Evolutionary conservation across 163 green algal species (phyloP), one percentile per base, ranked within the genome.

Genomic region (Chlamydomonas reinhardtii): DNA sequence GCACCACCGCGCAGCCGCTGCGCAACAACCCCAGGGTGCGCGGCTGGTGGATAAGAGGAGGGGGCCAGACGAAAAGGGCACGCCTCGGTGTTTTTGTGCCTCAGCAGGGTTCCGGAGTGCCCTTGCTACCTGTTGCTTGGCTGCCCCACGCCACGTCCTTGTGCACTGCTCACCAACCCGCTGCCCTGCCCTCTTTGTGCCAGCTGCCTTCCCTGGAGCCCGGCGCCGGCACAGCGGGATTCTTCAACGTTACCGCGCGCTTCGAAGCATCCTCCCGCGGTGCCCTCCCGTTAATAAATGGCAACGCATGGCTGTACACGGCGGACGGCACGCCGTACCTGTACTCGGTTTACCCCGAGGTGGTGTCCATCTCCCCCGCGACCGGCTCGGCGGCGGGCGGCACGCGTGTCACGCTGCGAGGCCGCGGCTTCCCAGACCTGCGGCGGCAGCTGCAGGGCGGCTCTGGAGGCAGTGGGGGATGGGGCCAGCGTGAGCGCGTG

Each of bases 321-420:
- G 25, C 76, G 15, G 56, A 83, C 27, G 76, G 76, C 32, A 29
- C 37, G 76, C 76, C 76, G 76, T 83, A 83, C 76, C 65, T 83
- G 76, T 83, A 83, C 76, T 64, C 31, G 9, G 31, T 34, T 37
- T 83, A 83, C 61, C 35, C 62, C 5, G 52, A 69, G n/a, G 52
- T 79, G 17, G 37, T 2, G 6, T 43, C 16, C 52, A 14, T 79
- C 0, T 20, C n/a, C 5, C 73, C 73, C 8, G 0, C 73, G 29
- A 54, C 52, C 24, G 90, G 91, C 34, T 89, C 71, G 19, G 65
- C 83, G 48, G 90, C 86, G 29, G 92, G 92, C 25, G 92, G 92
- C 32, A 87, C 85, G 14, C 79, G 37, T 0, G 6, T 95, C 1
- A 91, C 76, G 14, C 86, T 95, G 25, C 37, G 43, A 4, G 92